Conservation (phyloP, 2,329 filamentous ascomycete species). For the Monilinia aucupariae region DNA sequence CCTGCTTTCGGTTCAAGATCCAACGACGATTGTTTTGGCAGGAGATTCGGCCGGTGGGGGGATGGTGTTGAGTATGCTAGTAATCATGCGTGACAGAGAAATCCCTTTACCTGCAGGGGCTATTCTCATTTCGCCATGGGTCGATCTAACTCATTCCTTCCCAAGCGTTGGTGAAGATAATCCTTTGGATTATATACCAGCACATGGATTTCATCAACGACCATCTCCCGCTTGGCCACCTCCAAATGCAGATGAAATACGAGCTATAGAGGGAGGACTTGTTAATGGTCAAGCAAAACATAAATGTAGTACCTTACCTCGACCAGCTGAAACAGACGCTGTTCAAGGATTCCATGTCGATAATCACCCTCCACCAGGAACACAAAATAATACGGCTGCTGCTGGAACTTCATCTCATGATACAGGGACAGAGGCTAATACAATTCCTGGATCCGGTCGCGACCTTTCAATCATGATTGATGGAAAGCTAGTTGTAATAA, state of each 20-base stretch:
- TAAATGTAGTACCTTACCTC: slow-evolving; percentile 24
- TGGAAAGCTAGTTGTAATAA: slow-evolving; percentile 65
- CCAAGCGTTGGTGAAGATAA: slow-evolving; percentile 74
- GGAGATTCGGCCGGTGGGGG: slow-evolving; percentile 93
- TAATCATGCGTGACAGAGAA: slow-evolving; percentile 74
- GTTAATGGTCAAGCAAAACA: slow-evolving; percentile 49
- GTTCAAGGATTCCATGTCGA: slow-evolving; percentile 36
- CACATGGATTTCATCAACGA: slow-evolving; percentile 82
- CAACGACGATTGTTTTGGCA: slow-evolving; percentile 77
- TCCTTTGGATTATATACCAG: slow-evolving; percentile 80
- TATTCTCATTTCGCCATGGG: slow-evolving; percentile 90
- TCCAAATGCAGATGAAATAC: slow-evolving; percentile 70
- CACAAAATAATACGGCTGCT: slow-evolving; percentile 34
- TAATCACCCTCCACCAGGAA: slow-evolving; percentile 25
- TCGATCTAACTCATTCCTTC: slow-evolving; percentile 91
- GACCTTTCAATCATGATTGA: slow-evolving; percentile 64
- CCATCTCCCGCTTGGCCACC: slow-evolving; percentile 91
- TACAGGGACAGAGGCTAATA: slow-evolving; percentile 29
- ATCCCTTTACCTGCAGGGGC: slow-evolving; percentile 83
- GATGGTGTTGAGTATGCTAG: slow-evolving; percentile 76
- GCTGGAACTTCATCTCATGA: slow-evolving; percentile 32
- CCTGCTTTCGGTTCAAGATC: slow-evolving; percentile 68
- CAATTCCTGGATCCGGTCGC: slow-evolving; percentile 33
- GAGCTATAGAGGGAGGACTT: slow-evolving; percentile 42
- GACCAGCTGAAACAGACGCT: slow-evolving; percentile 36